These are phyloP conservation scores for Solanum chacoense DNA, from an alignment of 305 asterid species.

Conservation along the genomic window DNA sequence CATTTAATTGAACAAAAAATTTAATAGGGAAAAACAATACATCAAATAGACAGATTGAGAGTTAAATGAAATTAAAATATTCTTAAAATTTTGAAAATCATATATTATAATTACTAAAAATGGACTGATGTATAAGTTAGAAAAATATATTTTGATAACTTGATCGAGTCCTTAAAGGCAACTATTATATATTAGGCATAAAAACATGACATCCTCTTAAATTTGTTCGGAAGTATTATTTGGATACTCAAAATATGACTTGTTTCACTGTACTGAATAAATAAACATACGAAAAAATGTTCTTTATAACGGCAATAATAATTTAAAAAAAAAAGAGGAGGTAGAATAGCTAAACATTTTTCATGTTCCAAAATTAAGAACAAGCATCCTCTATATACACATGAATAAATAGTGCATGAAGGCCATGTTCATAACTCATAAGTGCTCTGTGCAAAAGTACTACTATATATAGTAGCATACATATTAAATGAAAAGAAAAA, in stretches of 20 bases:
- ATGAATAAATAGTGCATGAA: neutral
- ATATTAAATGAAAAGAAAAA: neutral
- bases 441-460: slow-evolving; percentile 4
- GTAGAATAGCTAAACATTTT: neutral
- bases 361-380: neutral
- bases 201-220: neutral
- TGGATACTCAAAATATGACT: neutral
- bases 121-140: neutral
- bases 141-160: neutral
- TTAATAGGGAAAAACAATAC: neutral
- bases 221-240: neutral
- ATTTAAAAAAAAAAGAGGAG: neutral
- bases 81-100: neutral
- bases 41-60: neutral
- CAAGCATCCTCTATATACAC: neutral
- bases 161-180: neutral
- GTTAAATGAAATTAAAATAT: neutral
- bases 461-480: neutral
- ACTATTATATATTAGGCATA: neutral
- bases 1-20: neutral
- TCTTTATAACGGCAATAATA: neutral
- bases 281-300: neutral
- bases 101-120: neutral
- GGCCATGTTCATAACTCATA: neutral
- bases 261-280: neutral